phyloP scores from a whole-genome alignment of 2,329 filamentous ascomycete genomes.

The Hymenotorrendiella dingleyae region DNA sequence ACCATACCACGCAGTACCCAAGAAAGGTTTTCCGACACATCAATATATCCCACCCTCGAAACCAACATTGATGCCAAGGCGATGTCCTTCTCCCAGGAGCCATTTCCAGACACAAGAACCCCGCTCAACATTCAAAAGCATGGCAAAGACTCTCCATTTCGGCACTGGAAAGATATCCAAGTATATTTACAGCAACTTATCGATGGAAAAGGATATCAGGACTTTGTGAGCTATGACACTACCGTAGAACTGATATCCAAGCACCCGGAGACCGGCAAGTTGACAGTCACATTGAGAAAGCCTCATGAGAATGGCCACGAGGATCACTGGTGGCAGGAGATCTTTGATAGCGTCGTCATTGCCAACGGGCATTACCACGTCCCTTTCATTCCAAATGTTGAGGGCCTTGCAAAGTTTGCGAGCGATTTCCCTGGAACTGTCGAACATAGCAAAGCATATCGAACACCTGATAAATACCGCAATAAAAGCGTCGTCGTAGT shows the following conservation, averaged over 20 bases:
- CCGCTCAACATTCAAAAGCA: conserved; percentile 39
- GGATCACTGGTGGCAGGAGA: conserved; percentile 58
- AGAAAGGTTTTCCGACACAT: conserved; percentile 50
- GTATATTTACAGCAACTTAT: conserved; percentile 49
- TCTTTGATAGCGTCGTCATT: conserved; percentile 61
- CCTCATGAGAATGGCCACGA: conserved; percentile 28
- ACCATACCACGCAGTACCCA: conserved; percentile 36
- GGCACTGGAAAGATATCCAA: conserved; percentile 52
- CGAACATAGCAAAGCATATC: conserved; percentile 68
- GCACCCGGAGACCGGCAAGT: conserved; percentile 33
- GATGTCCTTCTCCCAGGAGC: conserved; percentile 56
- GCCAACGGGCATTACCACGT: conserved; percentile 63
- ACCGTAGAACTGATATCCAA: conserved; percentile 56
- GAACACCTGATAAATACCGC: conserved; percentile 52
- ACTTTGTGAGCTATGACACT: conserved; percentile 49
- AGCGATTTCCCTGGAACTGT: conserved; percentile 44
- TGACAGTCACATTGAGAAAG: conserved; percentile 48
- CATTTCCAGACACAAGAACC: conserved; percentile 41
- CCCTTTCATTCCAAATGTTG: conserved; percentile 55
- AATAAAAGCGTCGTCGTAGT: conserved; percentile 52
- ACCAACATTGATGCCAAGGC: conserved; percentile 55
- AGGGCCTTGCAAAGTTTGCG: conserved; percentile 51
- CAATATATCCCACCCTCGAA: conserved; percentile 57
- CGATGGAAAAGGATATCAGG: conserved; percentile 46
- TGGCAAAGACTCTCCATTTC: conserved; percentile 53